Percentiles rank a stretch among this genome's conserved stretches.
These are phyloP conservation scores for Aurantiochytrium sp. DNA, from an alignment of 108 stramenopile genomes.

Conservation along the genomic window DNA sequence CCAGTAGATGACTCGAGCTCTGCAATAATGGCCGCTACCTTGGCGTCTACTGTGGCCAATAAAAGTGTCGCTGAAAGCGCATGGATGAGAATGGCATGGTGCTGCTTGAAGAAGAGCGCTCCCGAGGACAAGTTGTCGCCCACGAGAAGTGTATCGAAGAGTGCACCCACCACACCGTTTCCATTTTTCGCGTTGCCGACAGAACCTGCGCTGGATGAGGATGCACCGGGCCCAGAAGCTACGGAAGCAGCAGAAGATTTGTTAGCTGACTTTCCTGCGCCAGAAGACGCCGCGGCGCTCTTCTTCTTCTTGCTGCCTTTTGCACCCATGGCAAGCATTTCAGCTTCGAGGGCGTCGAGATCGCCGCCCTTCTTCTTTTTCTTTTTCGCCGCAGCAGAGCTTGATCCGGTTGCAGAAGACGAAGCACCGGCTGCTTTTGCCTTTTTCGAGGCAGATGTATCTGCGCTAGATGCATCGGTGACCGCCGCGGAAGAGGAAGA, in stretches of 20 bases:
- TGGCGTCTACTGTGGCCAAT: not conserved
- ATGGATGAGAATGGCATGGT: not conserved
- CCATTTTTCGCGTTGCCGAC: not conserved
- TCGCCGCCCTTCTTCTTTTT: constrained; percentile 1
- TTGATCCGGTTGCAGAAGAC: not conserved
- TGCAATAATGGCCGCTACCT: not conserved
- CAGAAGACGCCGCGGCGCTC: not conserved
- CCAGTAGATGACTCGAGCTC: not conserved
- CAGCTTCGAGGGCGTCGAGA: not conserved
- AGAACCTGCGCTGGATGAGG: too few species aligned
- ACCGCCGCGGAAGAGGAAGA: not conserved
- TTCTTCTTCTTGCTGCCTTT: not conserved
- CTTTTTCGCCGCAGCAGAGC: not conserved
- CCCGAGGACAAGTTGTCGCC: not conserved
- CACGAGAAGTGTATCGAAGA: not conserved
- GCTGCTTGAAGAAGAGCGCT: not conserved
- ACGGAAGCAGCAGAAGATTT: not conserved
- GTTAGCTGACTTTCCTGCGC: not conserved
- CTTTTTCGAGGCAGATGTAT: not conserved
- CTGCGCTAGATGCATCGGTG: not conserved
- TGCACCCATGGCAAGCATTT: not conserved
- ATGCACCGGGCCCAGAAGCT: not conserved
- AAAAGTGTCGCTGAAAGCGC: not conserved
- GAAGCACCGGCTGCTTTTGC: not conserved
- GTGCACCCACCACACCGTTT: not conserved